Conservation (phyloP, 106 monocot genomes). For the Cymbidium sinense region DNA sequence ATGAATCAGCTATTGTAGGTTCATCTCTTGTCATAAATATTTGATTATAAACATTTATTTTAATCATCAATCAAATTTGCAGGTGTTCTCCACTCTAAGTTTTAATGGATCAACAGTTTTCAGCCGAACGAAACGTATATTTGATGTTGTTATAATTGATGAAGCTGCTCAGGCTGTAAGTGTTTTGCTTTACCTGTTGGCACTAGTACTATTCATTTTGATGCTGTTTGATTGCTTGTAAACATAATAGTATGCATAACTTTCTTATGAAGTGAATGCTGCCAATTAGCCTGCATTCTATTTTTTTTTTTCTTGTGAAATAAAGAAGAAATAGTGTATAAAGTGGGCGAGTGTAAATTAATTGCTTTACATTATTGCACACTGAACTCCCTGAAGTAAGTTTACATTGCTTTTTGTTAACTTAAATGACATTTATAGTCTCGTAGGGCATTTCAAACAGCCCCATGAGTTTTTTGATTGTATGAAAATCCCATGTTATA, state of each 20-base stretch:
- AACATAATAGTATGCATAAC: neutral
- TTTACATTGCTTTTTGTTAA: neutral
- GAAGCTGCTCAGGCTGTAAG: constrained; percentile 99
- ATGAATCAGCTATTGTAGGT: constrained; percentile 96
- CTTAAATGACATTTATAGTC: neutral
- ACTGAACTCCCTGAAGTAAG: neutral
- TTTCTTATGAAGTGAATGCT: neutral
- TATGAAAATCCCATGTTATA: neutral
- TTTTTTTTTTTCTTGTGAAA: neutral
- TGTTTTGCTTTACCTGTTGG: neutral
- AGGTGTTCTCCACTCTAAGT: constrained; percentile 98
- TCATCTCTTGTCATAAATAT: constrained; percentile 5
- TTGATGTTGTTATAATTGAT: constrained; percentile 99
- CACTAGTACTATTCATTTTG: neutral
- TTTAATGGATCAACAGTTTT: constrained; percentile 88
- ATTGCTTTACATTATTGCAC: neutral
- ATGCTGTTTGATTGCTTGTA: neutral
- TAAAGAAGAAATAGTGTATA: neutral
- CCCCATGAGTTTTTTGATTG: neutral
- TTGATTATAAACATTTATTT: neutral
- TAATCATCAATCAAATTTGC: constrained; percentile 21
- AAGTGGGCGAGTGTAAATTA: neutral
- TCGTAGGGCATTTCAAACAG: neutral
- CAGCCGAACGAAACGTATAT: constrained; percentile 64
- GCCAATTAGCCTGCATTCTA: neutral